These are phyloP conservation scores for Somion occarium DNA, from an alignment of 1,284 basidiomycete genomes.

Conservation along the genomic window DNA sequence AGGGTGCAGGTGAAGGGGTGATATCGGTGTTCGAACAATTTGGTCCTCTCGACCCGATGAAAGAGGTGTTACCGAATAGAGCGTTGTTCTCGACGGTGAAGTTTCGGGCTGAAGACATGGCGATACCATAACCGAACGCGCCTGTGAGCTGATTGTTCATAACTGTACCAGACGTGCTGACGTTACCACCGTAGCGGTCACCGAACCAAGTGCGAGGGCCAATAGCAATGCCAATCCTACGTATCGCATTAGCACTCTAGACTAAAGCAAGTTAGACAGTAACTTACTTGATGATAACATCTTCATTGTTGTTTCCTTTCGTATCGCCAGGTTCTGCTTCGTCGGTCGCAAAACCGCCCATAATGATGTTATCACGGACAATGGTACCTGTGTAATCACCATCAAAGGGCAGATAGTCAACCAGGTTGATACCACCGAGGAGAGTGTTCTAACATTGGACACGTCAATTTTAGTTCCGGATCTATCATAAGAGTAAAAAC, in stretches of 20 bases:
- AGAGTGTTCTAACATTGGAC: slow-evolving; percentile 49
- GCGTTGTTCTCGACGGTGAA: slow-evolving; percentile 66
- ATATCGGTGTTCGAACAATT: slow-evolving; percentile 57
- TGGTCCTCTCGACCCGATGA: slow-evolving; percentile 67
- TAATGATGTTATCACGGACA: slow-evolving; percentile 68
- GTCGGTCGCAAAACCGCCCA: slow-evolving; percentile 62
- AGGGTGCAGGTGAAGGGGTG: slow-evolving; percentile 52
- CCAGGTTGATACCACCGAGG: slow-evolving; percentile 79
- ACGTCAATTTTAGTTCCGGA: background rate
- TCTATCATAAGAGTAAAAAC: background rate
- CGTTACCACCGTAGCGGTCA: slow-evolving; percentile 51
- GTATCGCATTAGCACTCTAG: background rate
- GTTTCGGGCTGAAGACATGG: slow-evolving; percentile 57
- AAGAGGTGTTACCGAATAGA: slow-evolving; percentile 68
- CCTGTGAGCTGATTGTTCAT: slow-evolving; percentile 66
- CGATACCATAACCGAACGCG: slow-evolving; percentile 69
- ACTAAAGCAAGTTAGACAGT: slow-evolving; percentile 16
- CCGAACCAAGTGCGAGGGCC: slow-evolving; percentile 81
- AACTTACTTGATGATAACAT: slow-evolving; percentile 65
- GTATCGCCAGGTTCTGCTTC: slow-evolving; percentile 31
- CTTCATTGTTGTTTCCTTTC: slow-evolving; percentile 53
- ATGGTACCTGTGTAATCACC: slow-evolving; percentile 69
- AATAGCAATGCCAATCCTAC: slow-evolving; percentile 68
- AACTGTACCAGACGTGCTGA: slow-evolving; percentile 57
- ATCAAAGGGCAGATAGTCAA: slow-evolving; percentile 71